Percentiles rank a stretch among this genome's conserved stretches.
Evolutionary conservation across 2,329 filamentous ascomycete genomes (phyloP).

Genomic region (Xylariales sp.): DNA sequence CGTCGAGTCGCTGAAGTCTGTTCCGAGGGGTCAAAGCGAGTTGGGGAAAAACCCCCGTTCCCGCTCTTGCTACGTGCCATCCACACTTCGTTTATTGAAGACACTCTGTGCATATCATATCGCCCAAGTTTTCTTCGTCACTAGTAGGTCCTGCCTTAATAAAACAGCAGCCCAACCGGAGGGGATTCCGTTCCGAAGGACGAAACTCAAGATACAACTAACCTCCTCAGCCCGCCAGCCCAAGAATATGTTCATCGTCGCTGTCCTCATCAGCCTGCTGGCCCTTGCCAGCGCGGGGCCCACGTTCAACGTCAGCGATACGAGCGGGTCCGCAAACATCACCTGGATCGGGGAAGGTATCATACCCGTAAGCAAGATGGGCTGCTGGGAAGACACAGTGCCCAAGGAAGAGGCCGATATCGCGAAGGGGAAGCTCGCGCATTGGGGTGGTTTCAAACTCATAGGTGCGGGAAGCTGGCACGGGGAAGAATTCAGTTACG

Average conservation of each 20-base stretch:
- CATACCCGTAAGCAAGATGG: constrained; percentile 18
- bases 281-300: not conserved
- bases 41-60: not conserved
- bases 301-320: not conserved
- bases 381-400: constrained; percentile 9
- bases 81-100: too few relatives aligned
- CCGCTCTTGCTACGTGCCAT: too few relatives aligned
- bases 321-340: not conserved
- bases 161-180: not conserved
- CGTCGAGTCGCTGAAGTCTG: not conserved
- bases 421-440: not conserved
- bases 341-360: not conserved
- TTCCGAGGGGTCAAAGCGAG: not conserved
- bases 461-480: not conserved
- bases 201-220: not conserved
- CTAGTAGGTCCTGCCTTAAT: not conserved
- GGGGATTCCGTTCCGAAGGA: not conserved
- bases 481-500: not conserved
- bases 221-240: not conserved
- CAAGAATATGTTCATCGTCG: not conserved
- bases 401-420: not conserved
- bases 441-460: not conserved
- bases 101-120: too few relatives aligned
- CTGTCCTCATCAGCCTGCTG: not conserved
- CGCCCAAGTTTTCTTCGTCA: not conserved